These are phyloP conservation scores for Huntiella omanensis DNA, from an alignment of 2,329 filamentous ascomycete genomes.

Conservation along the genomic window DNA sequence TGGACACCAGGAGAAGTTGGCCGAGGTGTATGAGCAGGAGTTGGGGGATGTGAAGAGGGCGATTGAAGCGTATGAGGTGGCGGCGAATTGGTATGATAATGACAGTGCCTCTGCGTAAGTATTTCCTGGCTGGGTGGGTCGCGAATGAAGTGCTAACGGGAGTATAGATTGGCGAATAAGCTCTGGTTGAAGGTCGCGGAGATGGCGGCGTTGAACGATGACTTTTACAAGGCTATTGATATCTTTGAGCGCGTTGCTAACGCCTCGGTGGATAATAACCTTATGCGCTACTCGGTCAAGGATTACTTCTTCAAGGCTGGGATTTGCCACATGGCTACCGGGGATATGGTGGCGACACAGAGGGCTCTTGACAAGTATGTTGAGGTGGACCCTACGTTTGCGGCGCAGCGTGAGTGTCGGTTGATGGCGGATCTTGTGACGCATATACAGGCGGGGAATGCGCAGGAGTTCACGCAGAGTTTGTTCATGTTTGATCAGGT, in stretches of 20 bases:
- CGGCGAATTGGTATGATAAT: slow-evolving; percentile 74
- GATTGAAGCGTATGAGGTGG: slow-evolving; percentile 65
- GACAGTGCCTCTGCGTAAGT: slow-evolving; percentile 69
- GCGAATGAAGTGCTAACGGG: neutral
- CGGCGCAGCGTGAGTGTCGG: slow-evolving; percentile 60
- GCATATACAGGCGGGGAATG: slow-evolving; percentile 58
- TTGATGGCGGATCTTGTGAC: slow-evolving; percentile 60
- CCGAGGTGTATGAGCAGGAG: slow-evolving; percentile 69
- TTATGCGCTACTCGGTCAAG: slow-evolving; percentile 88
- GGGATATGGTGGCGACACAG: slow-evolving; percentile 59
- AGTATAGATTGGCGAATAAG: slow-evolving; percentile 65
- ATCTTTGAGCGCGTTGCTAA: slow-evolving; percentile 71
- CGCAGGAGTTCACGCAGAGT: slow-evolving; percentile 70
- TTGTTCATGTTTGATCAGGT: slow-evolving; percentile 80
- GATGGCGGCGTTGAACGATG: slow-evolving; percentile 58
- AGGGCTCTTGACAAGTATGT: slow-evolving; percentile 67
- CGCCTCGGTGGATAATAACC: slow-evolving; percentile 65
- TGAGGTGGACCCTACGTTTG: slow-evolving; percentile 62
- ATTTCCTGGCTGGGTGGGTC: too few species aligned
- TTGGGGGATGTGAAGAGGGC: slow-evolving; percentile 61
- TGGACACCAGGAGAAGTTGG: slow-evolving; percentile 74
- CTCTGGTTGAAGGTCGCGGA: slow-evolving; percentile 85
- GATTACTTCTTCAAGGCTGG: slow-evolving; percentile 91
- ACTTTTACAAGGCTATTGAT: slow-evolving; percentile 70
- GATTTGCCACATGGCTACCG: slow-evolving; percentile 62